Evolutionary conservation across 2,329 filamentous ascomycete species (phyloP), one percentile per base, ranked within the genome.

Genomic region (Seiridium cupressi): DNA sequence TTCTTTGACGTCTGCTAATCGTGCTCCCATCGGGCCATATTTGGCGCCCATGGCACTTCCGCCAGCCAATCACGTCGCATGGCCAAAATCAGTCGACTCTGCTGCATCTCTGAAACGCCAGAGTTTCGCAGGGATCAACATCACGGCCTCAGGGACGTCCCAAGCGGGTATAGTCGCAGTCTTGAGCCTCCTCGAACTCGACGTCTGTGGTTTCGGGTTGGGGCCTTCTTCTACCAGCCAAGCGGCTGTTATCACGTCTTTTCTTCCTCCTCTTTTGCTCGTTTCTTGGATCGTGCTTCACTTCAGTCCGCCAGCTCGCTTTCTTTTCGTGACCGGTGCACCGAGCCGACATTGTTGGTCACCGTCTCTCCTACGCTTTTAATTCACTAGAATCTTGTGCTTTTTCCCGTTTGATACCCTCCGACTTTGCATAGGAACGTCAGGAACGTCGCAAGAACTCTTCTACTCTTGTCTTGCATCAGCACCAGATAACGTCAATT

Each of bases 41-140:
- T 57, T 57, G 31, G 55, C 44, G 55, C 55, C 55, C 26, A 32
- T n/a, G 26, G 8, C 18, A n/a, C 31, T 7, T 10, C 31, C 4
- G 38, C 61, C 59, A 44, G 10, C 61, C 61, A 67, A 65, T 65
- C 49, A 57, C 26, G n/a, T 44, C 40, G 35, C 44, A 57, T 62
- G 60, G 59, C 64, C 67, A 58, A 54, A 65, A 72, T 72, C 70
- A 69, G 69, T 71, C 72, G 68, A 75, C 67, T 77, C 73, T 79
- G 76, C 65, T 67, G 70, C 79, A 81, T 65, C 60, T 68, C 74
- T 82, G 80, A 82, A 82, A 82, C 80, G 65, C 63, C 60, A 57
- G 68, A 70, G 71, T 73, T 70, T 72, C 68, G 67, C 68, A 68
- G 66, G 67, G 67, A 62, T 66, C 57, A n/a, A 44, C 56, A 49